Conservation (phyloP, 1,284 basidiomycete genomes). For the Neolentinus lepideus region DNA sequence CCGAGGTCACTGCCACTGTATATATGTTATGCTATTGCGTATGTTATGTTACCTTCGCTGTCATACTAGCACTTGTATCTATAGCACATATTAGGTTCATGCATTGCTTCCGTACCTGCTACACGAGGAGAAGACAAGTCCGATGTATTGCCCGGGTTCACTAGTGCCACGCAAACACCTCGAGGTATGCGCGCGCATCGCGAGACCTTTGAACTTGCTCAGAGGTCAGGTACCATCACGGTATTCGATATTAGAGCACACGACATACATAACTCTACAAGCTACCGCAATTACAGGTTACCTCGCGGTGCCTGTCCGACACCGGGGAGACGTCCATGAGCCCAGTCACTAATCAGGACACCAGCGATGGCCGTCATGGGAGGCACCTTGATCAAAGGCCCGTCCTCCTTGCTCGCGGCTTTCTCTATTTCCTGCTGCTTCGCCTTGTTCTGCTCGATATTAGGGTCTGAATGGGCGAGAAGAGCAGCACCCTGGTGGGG, state of each 20-base stretch:
- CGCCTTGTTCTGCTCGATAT: neutral
- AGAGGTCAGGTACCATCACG: too few species aligned
- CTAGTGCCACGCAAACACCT: neutral
- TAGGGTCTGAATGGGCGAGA: conserved; percentile 12
- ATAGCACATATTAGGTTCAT: neutral
- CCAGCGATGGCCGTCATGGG: conserved; percentile 66
- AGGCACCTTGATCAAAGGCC: conserved; percentile 59
- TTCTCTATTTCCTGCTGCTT: conserved; percentile 1
- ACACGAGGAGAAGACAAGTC: neutral
- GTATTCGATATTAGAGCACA: too few species aligned
- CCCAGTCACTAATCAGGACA: conserved; percentile 64
- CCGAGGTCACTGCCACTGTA: neutral
- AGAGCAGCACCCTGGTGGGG: conserved; percentile 18
- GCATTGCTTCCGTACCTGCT: neutral
- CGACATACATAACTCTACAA: neutral
- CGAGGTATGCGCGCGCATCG: neutral
- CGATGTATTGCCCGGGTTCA: neutral
- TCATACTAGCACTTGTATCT: neutral
- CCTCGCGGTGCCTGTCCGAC: conserved; percentile 15
- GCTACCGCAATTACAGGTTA: conserved; percentile 12
- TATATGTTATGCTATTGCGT: neutral
- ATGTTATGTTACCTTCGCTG: neutral
- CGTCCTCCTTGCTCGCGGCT: conserved; percentile 15
- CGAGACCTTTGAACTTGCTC: neutral
- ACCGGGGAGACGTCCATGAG: conserved; percentile 32